Evolutionary conservation across 2,329 filamentous ascomycete species (phyloP), one percentile per base, ranked within the genome.

Genomic region (Fusarium sp.): DNA sequence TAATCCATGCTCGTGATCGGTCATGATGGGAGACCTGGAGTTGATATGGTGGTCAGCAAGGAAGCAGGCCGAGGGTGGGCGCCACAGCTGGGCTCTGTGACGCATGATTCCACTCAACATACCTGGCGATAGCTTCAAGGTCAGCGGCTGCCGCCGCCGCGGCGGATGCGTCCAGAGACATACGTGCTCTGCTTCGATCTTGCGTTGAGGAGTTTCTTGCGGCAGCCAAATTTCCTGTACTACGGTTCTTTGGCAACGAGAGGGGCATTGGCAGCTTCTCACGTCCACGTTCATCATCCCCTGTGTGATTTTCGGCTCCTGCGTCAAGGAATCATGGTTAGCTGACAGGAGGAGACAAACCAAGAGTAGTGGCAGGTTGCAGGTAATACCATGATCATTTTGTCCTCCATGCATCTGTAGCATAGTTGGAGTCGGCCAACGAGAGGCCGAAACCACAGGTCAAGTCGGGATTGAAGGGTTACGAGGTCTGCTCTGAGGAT

Each of bases 1-100:
- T 71, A 96, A 84, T 76, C 94, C 94, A 86, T 96, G 93, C 79
- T 97, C 94, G 83, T 95, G 94, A 82, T 95, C 94, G 73, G 90
- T 87, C 80, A 97, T 89, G 79, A 97, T 88, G 78, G 94, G 90
- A 78, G 93, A 94, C 85, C 94, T 97, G 81, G 60, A 76, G 66
- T 75, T 75, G 66, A 52, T 62, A 63, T 60, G 73, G 70, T 72
- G 72, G 79, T 79, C 76, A 79, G 75, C 71, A 76, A 54, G 45
- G 52, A 66, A 67, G 45, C 50, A 59, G 60, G 58, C 64, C 53
- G 61, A 65, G 47, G 58, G 54, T 53, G 67, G 68, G 54, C 50
- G 69, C 68, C 71, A 72, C 70, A 59, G 39, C 41, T 38, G 45
- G 46, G 52, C 55, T 62, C 60, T 55, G 70, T 68, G 68, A 70